These are phyloP conservation scores for Gardenia jasminoides DNA, from an alignment of 257 asterid genomes.

Conservation along the genomic window DNA sequence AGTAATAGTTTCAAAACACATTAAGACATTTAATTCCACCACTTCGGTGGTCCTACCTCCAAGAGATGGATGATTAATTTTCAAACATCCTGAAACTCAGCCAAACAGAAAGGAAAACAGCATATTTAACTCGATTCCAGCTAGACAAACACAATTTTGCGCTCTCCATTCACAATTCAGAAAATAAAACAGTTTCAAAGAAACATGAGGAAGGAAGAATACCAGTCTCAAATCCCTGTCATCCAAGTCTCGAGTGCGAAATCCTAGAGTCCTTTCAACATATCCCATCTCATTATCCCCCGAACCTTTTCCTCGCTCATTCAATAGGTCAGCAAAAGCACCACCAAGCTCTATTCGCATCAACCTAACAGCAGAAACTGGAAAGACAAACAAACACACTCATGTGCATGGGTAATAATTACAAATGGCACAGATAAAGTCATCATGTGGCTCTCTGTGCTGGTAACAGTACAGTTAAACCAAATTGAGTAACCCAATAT, in stretches of 20 bases:
- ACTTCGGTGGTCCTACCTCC: not conserved
- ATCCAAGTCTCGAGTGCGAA: conserved; percentile 74
- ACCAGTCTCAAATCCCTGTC: conserved; percentile 95
- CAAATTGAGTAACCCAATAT: not conserved
- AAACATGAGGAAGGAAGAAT: conserved; percentile 5
- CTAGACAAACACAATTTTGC: not conserved
- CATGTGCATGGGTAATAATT: not conserved
- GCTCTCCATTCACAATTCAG: not conserved
- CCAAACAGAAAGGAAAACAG: not conserved
- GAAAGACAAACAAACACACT: not conserved
- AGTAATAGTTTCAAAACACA: not conserved
- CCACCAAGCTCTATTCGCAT: conserved; percentile 93
- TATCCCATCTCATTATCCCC: conserved; percentile 92
- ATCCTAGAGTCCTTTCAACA: conserved; percentile 91
- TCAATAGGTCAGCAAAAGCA: conserved; percentile 90
- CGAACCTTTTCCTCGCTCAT: conserved; percentile 93
- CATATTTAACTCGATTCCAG: not conserved
- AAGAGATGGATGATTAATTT: not conserved
- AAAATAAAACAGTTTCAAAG: not conserved
- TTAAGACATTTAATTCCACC: not conserved
- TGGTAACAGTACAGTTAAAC: not conserved
- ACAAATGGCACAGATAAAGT: not conserved
- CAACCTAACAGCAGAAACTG: conserved; percentile 91
- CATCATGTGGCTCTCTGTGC: not conserved
- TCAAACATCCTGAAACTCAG: conserved; percentile 1